Conservation (phyloP, 805 yeast species). For the Wickerhamiella azymoides region DNA sequence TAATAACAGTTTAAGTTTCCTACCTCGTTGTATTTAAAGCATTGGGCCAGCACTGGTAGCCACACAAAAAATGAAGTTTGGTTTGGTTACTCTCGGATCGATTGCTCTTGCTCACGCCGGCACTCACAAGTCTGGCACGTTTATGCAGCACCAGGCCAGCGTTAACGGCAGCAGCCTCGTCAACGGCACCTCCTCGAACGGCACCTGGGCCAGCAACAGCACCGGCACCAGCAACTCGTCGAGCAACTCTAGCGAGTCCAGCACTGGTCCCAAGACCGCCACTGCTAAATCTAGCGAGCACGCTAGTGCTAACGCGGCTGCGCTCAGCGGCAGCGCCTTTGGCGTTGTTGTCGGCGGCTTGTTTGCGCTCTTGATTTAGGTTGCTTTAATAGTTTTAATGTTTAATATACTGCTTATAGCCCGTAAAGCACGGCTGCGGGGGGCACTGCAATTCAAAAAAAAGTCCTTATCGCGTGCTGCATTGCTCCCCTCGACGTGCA, state of each 20-base stretch:
- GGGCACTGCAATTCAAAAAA: too few species aligned
- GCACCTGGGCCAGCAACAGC: background rate
- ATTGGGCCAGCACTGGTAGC: background rate
- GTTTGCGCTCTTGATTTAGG: slow-evolving; percentile 6
- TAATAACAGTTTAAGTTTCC: background rate
- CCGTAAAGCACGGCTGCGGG: background rate
- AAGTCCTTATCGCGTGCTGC: background rate
- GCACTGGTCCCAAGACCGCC: background rate
- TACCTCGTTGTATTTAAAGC: background rate
- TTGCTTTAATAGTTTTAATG: background rate
- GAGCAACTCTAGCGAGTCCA: background rate
- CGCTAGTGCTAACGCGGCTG: slow-evolving; percentile 2
- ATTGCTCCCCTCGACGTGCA: background rate
- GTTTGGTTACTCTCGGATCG: background rate
- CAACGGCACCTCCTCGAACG: background rate
- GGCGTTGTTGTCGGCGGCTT: slow-evolving; percentile 8
- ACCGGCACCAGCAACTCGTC: background rate
- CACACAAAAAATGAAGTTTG: background rate
- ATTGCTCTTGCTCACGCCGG: background rate
- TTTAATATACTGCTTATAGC: background rate
- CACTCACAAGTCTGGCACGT: background rate
- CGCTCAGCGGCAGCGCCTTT: slow-evolving; percentile 1
- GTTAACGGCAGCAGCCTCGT: background rate
- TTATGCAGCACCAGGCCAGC: background rate
- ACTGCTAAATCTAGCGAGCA: background rate